Evolutionary conservation across 306 rosid genomes (phyloP).

Genomic region (Hippophae tibetana): DNA sequence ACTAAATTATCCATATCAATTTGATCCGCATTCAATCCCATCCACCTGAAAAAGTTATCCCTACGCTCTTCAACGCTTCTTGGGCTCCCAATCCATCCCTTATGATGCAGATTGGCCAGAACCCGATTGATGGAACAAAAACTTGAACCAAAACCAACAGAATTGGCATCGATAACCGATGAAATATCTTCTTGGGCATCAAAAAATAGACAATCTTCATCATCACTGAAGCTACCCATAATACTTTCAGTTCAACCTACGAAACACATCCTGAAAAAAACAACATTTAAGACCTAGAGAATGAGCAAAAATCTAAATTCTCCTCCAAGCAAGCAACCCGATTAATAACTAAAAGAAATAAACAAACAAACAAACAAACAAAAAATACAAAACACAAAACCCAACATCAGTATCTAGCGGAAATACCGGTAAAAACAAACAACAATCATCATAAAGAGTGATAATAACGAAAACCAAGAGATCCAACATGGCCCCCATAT

Average conservation of each 20-base stretch:
- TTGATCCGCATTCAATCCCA: constrained; percentile 40
- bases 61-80: constrained; percentile 65
- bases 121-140: constrained; percentile 16
- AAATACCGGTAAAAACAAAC: constrained; percentile 25
- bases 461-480: constrained; percentile 44
- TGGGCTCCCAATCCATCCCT: constrained; percentile 62
- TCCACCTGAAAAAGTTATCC: constrained; percentile 42
- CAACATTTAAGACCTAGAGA: constrained; percentile 44
- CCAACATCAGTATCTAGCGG: constrained; percentile 46
- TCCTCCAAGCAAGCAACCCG: constrained; percentile 46
- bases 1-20: constrained; percentile 24
- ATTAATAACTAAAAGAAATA: constrained; percentile 19
- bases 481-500: constrained; percentile 91
- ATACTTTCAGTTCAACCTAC: constrained; percentile 68
- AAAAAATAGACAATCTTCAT: constrained; percentile 59
- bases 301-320: constrained; percentile 33
- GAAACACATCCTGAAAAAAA: constrained; percentile 43
- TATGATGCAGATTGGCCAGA: constrained; percentile 31
- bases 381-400: constrained; percentile 35
- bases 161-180: constrained; percentile 39
- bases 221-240: constrained; percentile 71
- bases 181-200: constrained; percentile 77
- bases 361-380: constrained; percentile 7
- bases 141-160: constrained; percentile 24
- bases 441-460: constrained; percentile 23